Conservation (phyloP, 2,329 filamentous ascomycete genomes). For the Monosporascus cannonballus region DNA sequence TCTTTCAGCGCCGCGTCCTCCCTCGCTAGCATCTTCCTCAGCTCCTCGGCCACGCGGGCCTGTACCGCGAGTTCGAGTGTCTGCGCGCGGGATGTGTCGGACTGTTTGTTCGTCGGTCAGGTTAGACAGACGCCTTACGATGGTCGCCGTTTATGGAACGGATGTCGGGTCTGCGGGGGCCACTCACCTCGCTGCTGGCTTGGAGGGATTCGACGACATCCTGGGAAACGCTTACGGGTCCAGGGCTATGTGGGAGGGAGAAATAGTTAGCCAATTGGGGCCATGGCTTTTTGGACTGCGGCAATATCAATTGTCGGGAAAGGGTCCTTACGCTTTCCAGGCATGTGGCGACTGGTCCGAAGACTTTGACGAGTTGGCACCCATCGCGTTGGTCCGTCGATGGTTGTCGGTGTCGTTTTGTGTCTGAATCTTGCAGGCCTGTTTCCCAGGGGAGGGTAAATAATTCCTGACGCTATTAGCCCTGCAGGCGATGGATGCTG, state of each 20-base stretch:
- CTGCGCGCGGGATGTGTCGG: slow-evolving; percentile 79
- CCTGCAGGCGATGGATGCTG: no score
- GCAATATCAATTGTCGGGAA: neutral
- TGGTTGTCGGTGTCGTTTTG: slow-evolving; percentile 10
- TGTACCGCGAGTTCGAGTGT: slow-evolving; percentile 83
- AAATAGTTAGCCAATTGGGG: neutral
- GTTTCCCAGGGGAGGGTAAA: neutral
- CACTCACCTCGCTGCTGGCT: slow-evolving; percentile 74
- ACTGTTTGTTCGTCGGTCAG: slow-evolving; percentile 45
- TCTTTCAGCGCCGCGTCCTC: slow-evolving; percentile 64
- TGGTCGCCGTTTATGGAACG: neutral
- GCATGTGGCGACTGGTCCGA: slow-evolving; percentile 34
- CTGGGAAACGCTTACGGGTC: slow-evolving; percentile 61
- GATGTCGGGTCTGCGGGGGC: neutral
- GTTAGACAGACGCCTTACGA: neutral
- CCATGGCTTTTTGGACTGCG: no score
- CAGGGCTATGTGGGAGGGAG: slow-evolving; percentile 29
- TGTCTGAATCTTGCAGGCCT: neutral
- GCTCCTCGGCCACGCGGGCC: slow-evolving; percentile 77
- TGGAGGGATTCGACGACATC: slow-evolving; percentile 79
- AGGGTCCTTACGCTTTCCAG: slow-evolving; percentile 50
- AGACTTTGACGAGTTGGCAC: slow-evolving; percentile 51
- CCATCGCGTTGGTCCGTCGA: slow-evolving; percentile 41
- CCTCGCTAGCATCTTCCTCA: slow-evolving; percentile 68
- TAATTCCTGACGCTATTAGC: neutral